Base-by-base conservation (phyloP, 1,139 yeast genomes). In the Yamadazyma membranifaciens region DNA sequence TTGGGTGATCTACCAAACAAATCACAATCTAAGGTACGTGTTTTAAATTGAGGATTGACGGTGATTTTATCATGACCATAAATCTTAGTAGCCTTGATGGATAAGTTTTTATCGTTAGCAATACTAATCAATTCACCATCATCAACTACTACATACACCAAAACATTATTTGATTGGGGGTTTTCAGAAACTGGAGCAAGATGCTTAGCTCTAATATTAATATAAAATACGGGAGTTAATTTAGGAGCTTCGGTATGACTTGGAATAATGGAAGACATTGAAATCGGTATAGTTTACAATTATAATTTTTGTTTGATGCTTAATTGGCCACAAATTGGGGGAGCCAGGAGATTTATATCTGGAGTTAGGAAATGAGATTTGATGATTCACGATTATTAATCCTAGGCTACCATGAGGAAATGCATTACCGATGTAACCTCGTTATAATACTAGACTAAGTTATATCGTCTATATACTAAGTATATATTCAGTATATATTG, bases 51-150 rank as follows among this genome's bases (percentile, higher is more conserved):
- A 14, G 57, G 42, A 30, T 55, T 55, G 14, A 65, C 57, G 24
- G 69, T 63, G 48, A 79, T 60, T 39, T 75, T 75, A 48, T 79
- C 84, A 45, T 62, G 59, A 10, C 84, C 83, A 29, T 36, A 36
- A 28, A 64, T 39, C 4, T 49, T 50, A 9, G 39, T 25, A 32
- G 56, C 58, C 9, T 64, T 66, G 34, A 65, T 56, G 44, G 62
- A 61, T 20, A 56, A 55, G 7, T 65, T 65, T 13, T 57, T 56
- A 6, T 56, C 51, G 45, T 67, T 67, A 9, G 52, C 45, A 31
- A 67, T 57, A 3, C 71, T 50, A 24, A 50, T 51, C 44, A 65
- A 49, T 33, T 56, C 55, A 14, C 73, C 73, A 24, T 55, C 48
- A 7, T 41, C 45, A 28, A 65, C 3, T 7, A 14, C 26, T 10